Percentiles rank a stretch among this genome's conserved stretches.
Conservation (phyloP, 352 stramenopile species). For the Phytophthora pluvialis region DNA sequence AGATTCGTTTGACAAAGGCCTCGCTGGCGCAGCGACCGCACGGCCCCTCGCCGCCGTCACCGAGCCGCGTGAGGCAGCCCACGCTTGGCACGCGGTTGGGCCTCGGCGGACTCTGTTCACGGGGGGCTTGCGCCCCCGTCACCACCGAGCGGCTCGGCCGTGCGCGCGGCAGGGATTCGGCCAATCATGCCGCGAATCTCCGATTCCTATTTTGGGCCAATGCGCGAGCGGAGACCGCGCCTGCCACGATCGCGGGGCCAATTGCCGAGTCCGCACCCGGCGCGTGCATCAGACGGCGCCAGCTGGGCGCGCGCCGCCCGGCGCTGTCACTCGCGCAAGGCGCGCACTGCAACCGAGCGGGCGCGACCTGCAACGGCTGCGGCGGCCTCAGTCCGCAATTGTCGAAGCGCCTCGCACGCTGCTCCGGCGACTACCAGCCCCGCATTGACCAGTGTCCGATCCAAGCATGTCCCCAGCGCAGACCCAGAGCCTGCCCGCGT, state of each 20-base stretch:
- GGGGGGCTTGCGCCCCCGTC: constrained; percentile 2
- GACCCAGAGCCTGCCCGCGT: constrained; percentile 50
- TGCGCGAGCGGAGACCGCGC: background rate
- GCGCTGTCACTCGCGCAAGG: constrained; percentile 25
- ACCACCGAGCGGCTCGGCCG: constrained; percentile 19
- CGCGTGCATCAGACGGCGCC: constrained; percentile 1
- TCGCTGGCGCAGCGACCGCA: background rate
- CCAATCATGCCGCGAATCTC: constrained; percentile 21
- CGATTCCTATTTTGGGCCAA: constrained; percentile 25
- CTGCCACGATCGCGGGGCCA: constrained; percentile 22
- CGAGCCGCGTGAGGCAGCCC: constrained; percentile 16
- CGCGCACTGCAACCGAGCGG: constrained; percentile 14
- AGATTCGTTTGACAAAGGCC: constrained; percentile 28
- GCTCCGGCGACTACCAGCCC: too few species aligned
- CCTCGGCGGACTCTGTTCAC: constrained; percentile 29
- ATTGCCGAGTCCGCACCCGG: background rate
- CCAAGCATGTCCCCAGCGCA: constrained; percentile 27
- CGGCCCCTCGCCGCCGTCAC: constrained; percentile 3
- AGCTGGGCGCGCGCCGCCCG: constrained; percentile 4
- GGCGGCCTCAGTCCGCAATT: constrained; percentile 47
- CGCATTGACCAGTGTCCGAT: constrained; percentile 15
- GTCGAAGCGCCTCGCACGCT: constrained; percentile 25
- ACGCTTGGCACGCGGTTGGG: constrained; percentile 18
- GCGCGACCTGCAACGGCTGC: constrained; percentile 1
- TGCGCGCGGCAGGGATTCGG: constrained; percentile 15